Evolutionary conservation across 371 early-diverging fungal genomes (phyloP).

Genomic region (Mortierella sp.): DNA sequence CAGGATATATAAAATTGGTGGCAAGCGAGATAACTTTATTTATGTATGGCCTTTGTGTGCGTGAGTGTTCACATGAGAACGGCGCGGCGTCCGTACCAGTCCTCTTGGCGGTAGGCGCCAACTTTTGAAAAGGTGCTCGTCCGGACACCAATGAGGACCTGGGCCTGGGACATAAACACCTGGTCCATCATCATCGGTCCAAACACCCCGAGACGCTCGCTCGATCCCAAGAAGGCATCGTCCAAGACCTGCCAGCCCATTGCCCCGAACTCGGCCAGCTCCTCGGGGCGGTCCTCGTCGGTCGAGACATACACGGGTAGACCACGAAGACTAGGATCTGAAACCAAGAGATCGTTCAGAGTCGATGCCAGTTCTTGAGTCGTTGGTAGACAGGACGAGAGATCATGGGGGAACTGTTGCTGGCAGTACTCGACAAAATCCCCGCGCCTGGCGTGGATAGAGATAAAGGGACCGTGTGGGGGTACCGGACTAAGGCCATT

Average conservation of each 20-base stretch:
- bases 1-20: neutral
- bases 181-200: conserved; percentile 44
- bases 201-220: conserved; percentile 25
- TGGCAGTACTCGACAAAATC: conserved; percentile 40
- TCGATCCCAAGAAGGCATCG: conserved; percentile 15
- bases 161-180: conserved; percentile 37
- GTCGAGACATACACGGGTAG: conserved; percentile 44
- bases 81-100: conserved; percentile 37
- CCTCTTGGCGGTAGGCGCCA: conserved; percentile 35
- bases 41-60: no score
- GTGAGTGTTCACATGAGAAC: conserved; percentile 29
- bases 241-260: conserved; percentile 43
- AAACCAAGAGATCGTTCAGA: conserved; percentile 1
- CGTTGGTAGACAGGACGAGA: conserved; percentile 36
- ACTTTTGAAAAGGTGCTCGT: conserved; percentile 28
- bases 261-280: conserved; percentile 26
- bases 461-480: conserved; percentile 21
- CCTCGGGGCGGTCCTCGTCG: conserved; percentile 29
- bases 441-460: conserved; percentile 38
- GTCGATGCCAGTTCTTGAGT: conserved; percentile 34
- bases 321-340: conserved; percentile 19
- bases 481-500: neutral
- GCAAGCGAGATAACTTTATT: neutral
- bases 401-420: conserved; percentile 25
- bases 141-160: conserved; percentile 33